Evolutionary conservation across 352 stramenopile species (phyloP).

Genomic region (Phytopythium montanum): DNA sequence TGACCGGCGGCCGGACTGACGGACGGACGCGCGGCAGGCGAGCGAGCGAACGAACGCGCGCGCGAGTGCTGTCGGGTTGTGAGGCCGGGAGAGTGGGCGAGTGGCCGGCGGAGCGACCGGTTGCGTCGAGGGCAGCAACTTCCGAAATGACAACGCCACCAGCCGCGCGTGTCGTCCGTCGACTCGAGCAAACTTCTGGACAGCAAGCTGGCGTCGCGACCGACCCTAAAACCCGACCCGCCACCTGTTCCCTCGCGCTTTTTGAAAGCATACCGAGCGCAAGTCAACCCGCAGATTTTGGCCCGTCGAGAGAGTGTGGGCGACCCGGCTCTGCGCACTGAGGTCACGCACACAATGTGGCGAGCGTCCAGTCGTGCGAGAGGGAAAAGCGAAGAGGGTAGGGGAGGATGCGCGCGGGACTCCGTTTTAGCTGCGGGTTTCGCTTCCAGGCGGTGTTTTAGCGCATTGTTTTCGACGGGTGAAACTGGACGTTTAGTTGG

Average conservation of each 20-base stretch:
- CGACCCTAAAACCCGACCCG: conserved; percentile 21
- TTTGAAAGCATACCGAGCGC: not conserved
- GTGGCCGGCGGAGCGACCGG: conserved; percentile 6
- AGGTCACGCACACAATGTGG: conserved; percentile 24
- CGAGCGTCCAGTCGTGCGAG: conserved; percentile 30
- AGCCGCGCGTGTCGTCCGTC: conserved; percentile 37
- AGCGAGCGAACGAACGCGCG: no score
- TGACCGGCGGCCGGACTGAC: no score
- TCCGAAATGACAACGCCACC: conserved; percentile 48
- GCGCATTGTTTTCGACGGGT: no score
- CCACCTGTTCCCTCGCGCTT: not conserved
- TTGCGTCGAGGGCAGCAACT: conserved; percentile 46
- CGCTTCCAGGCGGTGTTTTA: no score
- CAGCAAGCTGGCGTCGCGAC: not conserved
- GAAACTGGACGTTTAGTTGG: no score
- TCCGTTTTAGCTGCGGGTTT: not conserved
- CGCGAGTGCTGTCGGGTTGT: conserved; percentile 2
- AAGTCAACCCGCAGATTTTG: not conserved
- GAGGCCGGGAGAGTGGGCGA: conserved; percentile 7
- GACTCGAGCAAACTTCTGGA: conserved; percentile 23
- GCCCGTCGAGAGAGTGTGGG: no score
- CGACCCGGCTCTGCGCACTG: conserved; percentile 11
- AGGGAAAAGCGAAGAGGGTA: not conserved
- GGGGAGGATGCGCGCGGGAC: not conserved
- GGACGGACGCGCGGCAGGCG: no score